Base-by-base conservation (phyloP, 176 grass and related monocot genomes). In the Zea luxurians region DNA sequence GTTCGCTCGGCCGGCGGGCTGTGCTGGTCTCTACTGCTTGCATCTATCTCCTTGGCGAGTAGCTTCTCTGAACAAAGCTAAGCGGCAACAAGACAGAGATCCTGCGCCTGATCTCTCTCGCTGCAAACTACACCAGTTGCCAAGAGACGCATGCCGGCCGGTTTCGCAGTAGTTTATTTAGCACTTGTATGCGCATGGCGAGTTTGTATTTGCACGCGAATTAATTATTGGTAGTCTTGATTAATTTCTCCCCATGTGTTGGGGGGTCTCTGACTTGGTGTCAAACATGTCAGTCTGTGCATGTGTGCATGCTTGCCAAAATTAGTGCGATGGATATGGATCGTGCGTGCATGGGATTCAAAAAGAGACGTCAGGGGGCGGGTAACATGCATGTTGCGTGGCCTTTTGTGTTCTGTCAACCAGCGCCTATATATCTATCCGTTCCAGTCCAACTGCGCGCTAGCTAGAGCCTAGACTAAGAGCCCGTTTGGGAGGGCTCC, bases 1-100 rank as follows among this genome's bases (percentile, higher is more conserved):
- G 45, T 41, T 44, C 41, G 77, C 47, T 71, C 62, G 45, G 69
- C 64, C 74, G 61, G 66, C 47, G 47, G 37, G 12, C 52, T 0
- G 52, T 6, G 8, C 53, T 9, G 2, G 0, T 46, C 6, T 64
- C 77, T 48, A 60, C 17, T 34, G 20, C 37, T 76, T 84, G 66
- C 42, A n/a, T 45, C 53, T 13, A 68, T 64, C 48, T 65, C 27
- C 27, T 49, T 64, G 37, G 42, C 62, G 8, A 13, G 10, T 49
- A 35, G 18, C 57, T 27, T 66, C 64, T 43, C 37, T 43, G 78
- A 85, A 89, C 78, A 89, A 13, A 27, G 87, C 85, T 73, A 81
- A 85, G 37, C 17, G 37, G 78, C 87, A 85, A 89, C 71, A 82
- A 37, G 78, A 85, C 87, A 85, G 73, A 17, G 52, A 27, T 27